These are phyloP conservation scores for Protomyces inundatus DNA, from an alignment of 1,139 yeast species.

Conservation along the genomic window DNA sequence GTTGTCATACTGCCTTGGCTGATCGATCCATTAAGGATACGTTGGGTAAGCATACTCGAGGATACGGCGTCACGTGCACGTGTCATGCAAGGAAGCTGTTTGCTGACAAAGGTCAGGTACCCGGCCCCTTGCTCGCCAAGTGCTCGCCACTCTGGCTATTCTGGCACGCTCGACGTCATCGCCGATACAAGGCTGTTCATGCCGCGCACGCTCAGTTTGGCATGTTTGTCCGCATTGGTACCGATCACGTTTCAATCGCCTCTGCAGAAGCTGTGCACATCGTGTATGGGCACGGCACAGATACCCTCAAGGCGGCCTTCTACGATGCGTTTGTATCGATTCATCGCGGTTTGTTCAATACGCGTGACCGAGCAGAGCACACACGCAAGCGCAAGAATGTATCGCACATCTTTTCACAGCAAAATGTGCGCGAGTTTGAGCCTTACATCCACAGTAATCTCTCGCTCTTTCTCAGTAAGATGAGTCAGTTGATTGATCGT, in stretches of 20 bases:
- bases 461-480: conserved; percentile 15
- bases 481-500: conserved; percentile 2
- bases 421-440: conserved; percentile 14
- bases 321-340: conserved; percentile 24
- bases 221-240: conserved; percentile 13
- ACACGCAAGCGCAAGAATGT: conserved; percentile 24
- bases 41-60: neutral
- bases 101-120: conserved; percentile 37
- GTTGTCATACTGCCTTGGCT: neutral
- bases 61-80: neutral
- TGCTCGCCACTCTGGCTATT: conserved; percentile 20
- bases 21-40: neutral
- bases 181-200: conserved; percentile 6
- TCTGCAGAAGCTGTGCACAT: conserved; percentile 15
- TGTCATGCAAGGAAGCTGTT: neutral
- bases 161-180: conserved; percentile 8
- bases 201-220: conserved; percentile 11
- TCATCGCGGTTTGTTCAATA: conserved; percentile 20
- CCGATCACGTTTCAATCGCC: conserved; percentile 25
- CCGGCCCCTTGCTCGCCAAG: conserved; percentile 43
- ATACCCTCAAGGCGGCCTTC: conserved; percentile 11
- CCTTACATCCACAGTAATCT: conserved; percentile 13
- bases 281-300: conserved; percentile 25
- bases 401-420: conserved; percentile 13
- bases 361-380: conserved; percentile 24